Percentiles rank a stretch among this genome's conserved stretches.
These are phyloP conservation scores for Tetracladium maxilliforme DNA, from an alignment of 2,329 filamentous ascomycete species.

Conservation along the genomic window DNA sequence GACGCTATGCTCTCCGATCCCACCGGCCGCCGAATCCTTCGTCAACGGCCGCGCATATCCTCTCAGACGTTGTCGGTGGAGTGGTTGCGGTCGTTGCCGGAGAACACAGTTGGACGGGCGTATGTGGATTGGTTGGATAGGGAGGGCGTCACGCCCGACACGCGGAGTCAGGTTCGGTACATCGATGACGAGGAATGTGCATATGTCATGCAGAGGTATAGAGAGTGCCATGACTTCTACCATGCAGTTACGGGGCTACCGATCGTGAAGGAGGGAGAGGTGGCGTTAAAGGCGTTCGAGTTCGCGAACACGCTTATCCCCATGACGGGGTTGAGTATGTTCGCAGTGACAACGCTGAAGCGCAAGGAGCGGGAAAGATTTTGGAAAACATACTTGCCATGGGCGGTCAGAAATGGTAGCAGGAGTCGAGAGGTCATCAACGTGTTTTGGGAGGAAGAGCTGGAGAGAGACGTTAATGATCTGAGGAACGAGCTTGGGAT, in stretches of 20 bases:
- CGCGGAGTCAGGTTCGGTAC: constrained; percentile 67
- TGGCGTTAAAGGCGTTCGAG: constrained; percentile 96
- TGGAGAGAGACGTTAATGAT: constrained; percentile 69
- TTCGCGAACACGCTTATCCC: constrained; percentile 88
- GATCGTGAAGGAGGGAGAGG: constrained; percentile 84
- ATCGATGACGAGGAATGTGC: constrained; percentile 93
- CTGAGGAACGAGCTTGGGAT: constrained; percentile 65
- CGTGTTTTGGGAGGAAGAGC: constrained; percentile 93
- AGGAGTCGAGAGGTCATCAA: constrained; percentile 73
- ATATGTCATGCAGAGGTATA: constrained; percentile 96
- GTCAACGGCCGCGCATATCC: constrained; percentile 76
- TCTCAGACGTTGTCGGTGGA: constrained; percentile 51
- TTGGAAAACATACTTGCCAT: constrained; percentile 65
- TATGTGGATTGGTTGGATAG: constrained; percentile 89
- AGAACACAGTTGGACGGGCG: constrained; percentile 61
- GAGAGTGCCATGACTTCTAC: constrained; percentile 96
- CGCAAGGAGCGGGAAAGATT: constrained; percentile 51
- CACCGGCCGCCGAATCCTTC: constrained; percentile 81
- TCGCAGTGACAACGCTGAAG: constrained; percentile 54
- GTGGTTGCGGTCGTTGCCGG: constrained; percentile 56
- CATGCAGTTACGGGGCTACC: constrained; percentile 88
- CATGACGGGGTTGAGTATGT: constrained; percentile 81
- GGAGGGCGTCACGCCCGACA: constrained; percentile 87
- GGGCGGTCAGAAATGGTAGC: constrained; percentile 77
- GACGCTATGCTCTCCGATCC: constrained; percentile 76